phyloP scores from a whole-genome alignment of 306 rosid genomes.

The Prunus mira region DNA sequence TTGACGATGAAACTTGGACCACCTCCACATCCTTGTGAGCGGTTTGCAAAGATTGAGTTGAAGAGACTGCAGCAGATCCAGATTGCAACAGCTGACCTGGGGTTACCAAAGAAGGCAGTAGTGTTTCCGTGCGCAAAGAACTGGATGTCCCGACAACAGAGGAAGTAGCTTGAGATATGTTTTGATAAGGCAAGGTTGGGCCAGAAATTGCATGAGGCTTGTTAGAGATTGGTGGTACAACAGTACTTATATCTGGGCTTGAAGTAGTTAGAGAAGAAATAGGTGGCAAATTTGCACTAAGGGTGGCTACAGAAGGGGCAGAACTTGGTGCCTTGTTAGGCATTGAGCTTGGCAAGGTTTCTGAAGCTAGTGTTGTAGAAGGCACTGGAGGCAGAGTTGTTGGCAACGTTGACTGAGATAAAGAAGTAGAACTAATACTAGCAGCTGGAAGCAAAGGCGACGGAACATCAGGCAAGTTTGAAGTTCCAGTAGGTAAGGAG shows the following conservation, averaged over 20 bases:
- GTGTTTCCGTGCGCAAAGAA: conserved; percentile 40
- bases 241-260: conserved; percentile 43
- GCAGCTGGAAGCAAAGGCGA: conserved; percentile 45
- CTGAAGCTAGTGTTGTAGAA: conserved; percentile 50
- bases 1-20: conserved; percentile 57
- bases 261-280: conserved; percentile 47
- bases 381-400: conserved; percentile 34
- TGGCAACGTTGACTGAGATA: conserved; percentile 35
- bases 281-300: conserved; percentile 44
- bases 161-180: conserved; percentile 49
- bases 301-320: conserved; percentile 37
- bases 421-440: conserved; percentile 44
- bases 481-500: conserved; percentile 56
- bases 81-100: conserved; percentile 84
- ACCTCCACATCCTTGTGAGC: conserved; percentile 80
- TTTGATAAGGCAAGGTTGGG: conserved; percentile 53
- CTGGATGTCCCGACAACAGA: conserved; percentile 51
- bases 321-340: conserved; percentile 49
- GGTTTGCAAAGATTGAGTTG: conserved; percentile 49
- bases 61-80: conserved; percentile 48
- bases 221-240: conserved; percentile 45
- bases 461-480: conserved; percentile 62
- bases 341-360: conserved; percentile 42
- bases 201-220: conserved; percentile 48
- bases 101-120: conserved; percentile 66